A percentile compares a stretch with the other conserved stretches of the same genome.
These are phyloP conservation scores for Paxillus ammoniavirescens DNA, from an alignment of 768 basidiomycete species.

Conservation along the genomic window DNA sequence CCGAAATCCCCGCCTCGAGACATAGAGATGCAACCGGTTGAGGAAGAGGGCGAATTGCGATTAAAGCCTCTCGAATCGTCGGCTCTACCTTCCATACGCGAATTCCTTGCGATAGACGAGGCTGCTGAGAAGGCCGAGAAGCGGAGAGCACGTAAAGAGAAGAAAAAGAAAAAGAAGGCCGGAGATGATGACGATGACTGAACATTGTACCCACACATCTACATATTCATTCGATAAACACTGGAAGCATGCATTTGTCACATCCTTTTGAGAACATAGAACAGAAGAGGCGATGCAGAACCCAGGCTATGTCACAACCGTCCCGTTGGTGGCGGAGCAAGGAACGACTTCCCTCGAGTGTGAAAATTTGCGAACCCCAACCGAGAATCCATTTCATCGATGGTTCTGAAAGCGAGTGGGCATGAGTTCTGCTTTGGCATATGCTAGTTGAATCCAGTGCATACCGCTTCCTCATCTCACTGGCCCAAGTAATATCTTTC, in stretches of 20 bases:
- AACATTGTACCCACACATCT: slow-evolving; percentile 5
- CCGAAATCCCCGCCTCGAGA: slow-evolving; percentile 12
- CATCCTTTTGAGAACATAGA: not conserved
- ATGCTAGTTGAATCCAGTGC: slow-evolving; percentile 18
- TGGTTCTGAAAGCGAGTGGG: slow-evolving; percentile 44
- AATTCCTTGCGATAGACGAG: slow-evolving; percentile 76
- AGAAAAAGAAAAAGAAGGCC: slow-evolving; percentile 50
- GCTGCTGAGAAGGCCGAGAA: slow-evolving; percentile 65
- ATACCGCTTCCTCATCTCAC: slow-evolving; percentile 83
- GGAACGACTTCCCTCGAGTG: slow-evolving; percentile 48
- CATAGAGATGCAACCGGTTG: slow-evolving; percentile 7
- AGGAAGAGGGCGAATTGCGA: slow-evolving; percentile 45
- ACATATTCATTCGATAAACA: not conserved
- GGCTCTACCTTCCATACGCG: slow-evolving; percentile 76
- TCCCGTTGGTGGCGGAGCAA: slow-evolving; percentile 12
- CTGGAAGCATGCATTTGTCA: slow-evolving; percentile 4
- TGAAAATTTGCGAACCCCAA: slow-evolving; percentile 61
- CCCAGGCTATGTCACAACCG: not conserved
- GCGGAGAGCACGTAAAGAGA: slow-evolving; percentile 72
- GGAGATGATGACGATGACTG: slow-evolving; percentile 35
- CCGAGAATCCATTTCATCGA: slow-evolving; percentile 76
- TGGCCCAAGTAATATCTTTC: slow-evolving; percentile 85
- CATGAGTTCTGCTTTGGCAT: not conserved
- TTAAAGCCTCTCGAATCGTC: slow-evolving; percentile 80
- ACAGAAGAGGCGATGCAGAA: not conserved